Base-by-base conservation (phyloP, 257 asterid genomes). In the Euphrasia confusa region DNA sequence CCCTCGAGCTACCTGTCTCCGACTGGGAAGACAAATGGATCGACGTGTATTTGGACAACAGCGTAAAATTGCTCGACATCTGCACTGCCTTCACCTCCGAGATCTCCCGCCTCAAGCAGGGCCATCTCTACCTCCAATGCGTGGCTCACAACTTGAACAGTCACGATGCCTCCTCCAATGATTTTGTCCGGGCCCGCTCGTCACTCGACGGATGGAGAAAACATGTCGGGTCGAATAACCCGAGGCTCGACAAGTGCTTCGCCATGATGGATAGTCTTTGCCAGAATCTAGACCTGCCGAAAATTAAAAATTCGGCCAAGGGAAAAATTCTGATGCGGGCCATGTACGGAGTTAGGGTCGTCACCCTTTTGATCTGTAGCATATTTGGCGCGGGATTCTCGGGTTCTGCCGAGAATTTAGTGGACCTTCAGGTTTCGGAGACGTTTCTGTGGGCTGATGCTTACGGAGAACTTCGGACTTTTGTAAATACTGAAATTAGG, bases 21-120 rank as follows among this genome's bases (percentile, higher is more conserved):
- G 91, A 85, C 67, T 90, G 98, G 98, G 95, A 90, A 54, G 94
- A 82, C 63, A 88, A 85, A 66, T 90, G 98, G 95, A 71, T 90
- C 45, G 94, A 84, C 68, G 87, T 83, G 1, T 90, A 88, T 70
- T 71, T 90, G 74, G 85, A 84, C 71, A 80, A 85, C 53, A 88
- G 96, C 44, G 86, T 81, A 52, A 84, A 81, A 72, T 67, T 90
- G 61, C 84, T 90, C 14, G 98, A 88, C 67, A 77, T 90, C 68
- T 90, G 94, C 84, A 79, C 63, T 14, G 89, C 91, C 35, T 83
- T 83, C 84, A 82, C 85, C 81, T 87, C 98, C 1, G 98, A 85
- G 77, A 73, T 83, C 30, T 79, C 91, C 61, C 84, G 83, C 55
- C 82, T 87, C 63, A 87, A 79, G 53, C 96, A 90, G 61, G 95